Conservation (phyloP, 768 basidiomycete genomes). For the Tremella yokohamensis region DNA sequence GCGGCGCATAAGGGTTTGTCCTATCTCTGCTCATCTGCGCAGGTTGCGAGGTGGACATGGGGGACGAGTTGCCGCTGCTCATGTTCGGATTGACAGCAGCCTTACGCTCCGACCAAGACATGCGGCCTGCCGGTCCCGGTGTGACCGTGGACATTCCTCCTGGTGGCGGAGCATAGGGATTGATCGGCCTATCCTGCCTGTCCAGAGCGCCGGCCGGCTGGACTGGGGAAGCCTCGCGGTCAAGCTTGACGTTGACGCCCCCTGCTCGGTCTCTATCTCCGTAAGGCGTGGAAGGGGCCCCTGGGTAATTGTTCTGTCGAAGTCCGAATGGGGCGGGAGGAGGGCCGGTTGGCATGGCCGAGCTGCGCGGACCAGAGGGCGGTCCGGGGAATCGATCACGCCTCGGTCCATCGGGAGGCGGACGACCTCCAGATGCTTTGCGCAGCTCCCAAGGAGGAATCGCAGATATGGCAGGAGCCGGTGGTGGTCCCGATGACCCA, state of each 20-base stretch:
- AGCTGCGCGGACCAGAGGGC: too few relatives aligned
- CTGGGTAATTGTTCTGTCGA: not conserved
- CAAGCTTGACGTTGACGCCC: not conserved
- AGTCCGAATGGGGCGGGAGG: too few relatives aligned
- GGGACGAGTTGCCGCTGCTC: not conserved
- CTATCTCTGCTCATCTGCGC: not conserved
- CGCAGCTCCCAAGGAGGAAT: slow-evolving; percentile 1
- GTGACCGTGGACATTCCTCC: not conserved
- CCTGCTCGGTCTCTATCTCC: not conserved
- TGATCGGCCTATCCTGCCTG: not conserved
- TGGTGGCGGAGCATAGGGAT: not conserved
- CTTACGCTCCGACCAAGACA: slow-evolving; percentile 3
- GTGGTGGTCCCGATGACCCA: not conserved
- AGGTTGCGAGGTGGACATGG: not conserved
- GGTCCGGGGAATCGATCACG: too few relatives aligned
- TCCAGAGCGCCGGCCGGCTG: not conserved
- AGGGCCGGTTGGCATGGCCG: too few relatives aligned
- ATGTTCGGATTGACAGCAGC: not conserved
- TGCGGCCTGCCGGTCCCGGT: not conserved
- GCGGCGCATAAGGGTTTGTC: not conserved
- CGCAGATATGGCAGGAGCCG: not conserved
- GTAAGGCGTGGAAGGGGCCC: not conserved
- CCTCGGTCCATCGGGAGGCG: not conserved
- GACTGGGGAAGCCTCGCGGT: not conserved
- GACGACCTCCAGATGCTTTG: not conserved